phyloP scores from a whole-genome alignment of 2,329 filamentous ascomycete species.

The Aspergillus calidoustus region DNA sequence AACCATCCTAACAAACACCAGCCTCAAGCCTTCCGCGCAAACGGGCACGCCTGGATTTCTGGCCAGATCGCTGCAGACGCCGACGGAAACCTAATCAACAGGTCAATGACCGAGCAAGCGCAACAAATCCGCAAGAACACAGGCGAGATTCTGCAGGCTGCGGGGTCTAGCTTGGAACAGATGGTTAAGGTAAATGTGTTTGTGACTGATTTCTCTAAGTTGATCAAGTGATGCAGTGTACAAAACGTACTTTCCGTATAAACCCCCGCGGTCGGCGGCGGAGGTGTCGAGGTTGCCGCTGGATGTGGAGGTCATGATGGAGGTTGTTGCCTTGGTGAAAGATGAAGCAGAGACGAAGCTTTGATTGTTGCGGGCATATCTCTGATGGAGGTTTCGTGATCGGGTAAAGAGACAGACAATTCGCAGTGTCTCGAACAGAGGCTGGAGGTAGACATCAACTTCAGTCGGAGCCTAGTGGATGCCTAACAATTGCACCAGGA shows the following conservation, averaged over 20 bases:
- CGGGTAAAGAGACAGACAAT: no score
- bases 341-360: no score
- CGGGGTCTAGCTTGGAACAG: conserved; percentile 71
- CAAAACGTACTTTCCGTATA: conserved; percentile 2
- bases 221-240: no score
- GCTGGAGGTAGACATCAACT: no score
- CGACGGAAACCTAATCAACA: conserved; percentile 57
- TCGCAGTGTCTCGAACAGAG: no score
- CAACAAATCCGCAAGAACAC: conserved; percentile 64
- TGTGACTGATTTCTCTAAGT: no score
- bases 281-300: conserved; percentile 21
- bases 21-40: conserved; percentile 58
- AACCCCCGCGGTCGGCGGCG: conserved; percentile 22
- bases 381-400: no score
- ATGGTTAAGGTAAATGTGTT: conserved; percentile 68
- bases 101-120: conserved; percentile 42
- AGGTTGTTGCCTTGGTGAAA: conserved; percentile 18
- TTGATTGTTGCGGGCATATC: no score
- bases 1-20: neutral
- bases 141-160: conserved; percentile 74
- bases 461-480: no score
- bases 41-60: conserved; percentile 65
- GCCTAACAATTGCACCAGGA: no score
- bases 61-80: conserved; percentile 72
- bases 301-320: conserved; percentile 19